A percentile compares a stretch with the other conserved stretches of the same genome.
Conservation (phyloP, 768 basidiomycete species). For the Boletus tomentosulus region DNA sequence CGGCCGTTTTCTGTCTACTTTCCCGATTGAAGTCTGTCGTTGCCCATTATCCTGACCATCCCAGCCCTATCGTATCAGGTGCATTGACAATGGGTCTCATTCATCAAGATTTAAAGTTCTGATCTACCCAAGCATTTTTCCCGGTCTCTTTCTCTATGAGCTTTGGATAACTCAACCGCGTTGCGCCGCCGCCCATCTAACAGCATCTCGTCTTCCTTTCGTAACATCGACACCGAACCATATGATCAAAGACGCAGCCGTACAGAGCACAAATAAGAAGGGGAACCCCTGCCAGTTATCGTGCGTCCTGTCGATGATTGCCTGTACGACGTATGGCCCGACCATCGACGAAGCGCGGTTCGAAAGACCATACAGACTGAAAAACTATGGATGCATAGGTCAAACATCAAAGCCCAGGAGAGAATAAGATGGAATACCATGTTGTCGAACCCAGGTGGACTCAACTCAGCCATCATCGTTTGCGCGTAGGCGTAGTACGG, state of each 20-base stretch:
- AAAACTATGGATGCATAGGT: slow-evolving; percentile 49
- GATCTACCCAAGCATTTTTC: too few species aligned
- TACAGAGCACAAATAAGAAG: slow-evolving; percentile 73
- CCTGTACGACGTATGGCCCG: slow-evolving; percentile 82
- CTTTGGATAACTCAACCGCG: slow-evolving; percentile 9
- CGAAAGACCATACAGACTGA: slow-evolving; percentile 80
- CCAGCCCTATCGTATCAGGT: too few species aligned
- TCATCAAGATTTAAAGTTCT: too few species aligned
- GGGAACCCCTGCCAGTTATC: slow-evolving; percentile 84
- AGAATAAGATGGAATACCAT: slow-evolving; percentile 38
- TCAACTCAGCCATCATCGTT: slow-evolving; percentile 87
- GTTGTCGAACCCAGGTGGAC: slow-evolving; percentile 84
- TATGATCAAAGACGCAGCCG: slow-evolving; percentile 62
- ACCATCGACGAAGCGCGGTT: slow-evolving; percentile 83
- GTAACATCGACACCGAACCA: slow-evolving; percentile 70
- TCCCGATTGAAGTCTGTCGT: too few species aligned
- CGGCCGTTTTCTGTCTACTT: too few species aligned
- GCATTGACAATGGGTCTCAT: too few species aligned
- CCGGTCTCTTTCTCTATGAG: too few species aligned
- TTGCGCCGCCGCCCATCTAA: slow-evolving; percentile 45
- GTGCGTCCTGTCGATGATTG: slow-evolving; percentile 67
- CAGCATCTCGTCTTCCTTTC: slow-evolving; percentile 60
- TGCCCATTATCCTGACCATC: too few species aligned
- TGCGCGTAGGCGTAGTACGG: slow-evolving; percentile 86
- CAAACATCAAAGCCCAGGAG: background rate